These are phyloP conservation scores for Eucalyptus urophylla DNA, from an alignment of 345 rosid genomes.

Conservation along the genomic window DNA sequence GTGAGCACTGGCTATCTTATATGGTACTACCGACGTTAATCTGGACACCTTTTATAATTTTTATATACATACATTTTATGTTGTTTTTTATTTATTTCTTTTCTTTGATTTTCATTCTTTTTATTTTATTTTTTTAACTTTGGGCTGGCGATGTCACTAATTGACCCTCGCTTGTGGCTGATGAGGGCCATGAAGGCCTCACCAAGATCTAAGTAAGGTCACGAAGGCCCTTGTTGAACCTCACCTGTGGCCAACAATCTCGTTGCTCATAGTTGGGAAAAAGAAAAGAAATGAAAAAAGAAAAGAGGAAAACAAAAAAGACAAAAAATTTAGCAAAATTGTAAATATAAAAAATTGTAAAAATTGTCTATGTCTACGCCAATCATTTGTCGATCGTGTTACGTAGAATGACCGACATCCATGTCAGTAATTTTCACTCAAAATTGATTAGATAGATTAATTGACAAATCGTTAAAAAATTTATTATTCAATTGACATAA, in stretches of 20 bases:
- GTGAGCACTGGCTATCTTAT: rapidly evolving
- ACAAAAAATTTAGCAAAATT: too few species aligned
- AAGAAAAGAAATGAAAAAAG: background rate
- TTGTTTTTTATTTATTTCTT: too few species aligned
- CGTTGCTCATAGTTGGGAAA: background rate
- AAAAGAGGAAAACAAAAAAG: background rate
- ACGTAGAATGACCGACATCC: rapidly evolving
- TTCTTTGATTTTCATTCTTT: too few species aligned
- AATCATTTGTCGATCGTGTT: rapidly evolving
- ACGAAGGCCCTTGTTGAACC: background rate
- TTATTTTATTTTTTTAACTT: too few species aligned
- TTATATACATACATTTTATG: too few species aligned
- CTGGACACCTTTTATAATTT: too few species aligned
- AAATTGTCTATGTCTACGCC: too few species aligned
- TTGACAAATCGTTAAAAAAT: too few species aligned
- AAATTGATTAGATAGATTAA: too few species aligned
- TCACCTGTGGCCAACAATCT: rapidly evolving
- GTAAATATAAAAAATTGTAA: too few species aligned
- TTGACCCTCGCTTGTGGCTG: background rate
- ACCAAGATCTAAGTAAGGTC: background rate
- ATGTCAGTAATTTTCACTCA: rapidly evolving
- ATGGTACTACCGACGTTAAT: rapidly evolving
- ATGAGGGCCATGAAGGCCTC: background rate
- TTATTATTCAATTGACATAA: rapidly evolving
- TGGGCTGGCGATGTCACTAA: rapidly evolving